Evolutionary conservation across 768 basidiomycete genomes (phyloP), one percentile per base, ranked within the genome.

Genomic region (Serendipita sp.): DNA sequence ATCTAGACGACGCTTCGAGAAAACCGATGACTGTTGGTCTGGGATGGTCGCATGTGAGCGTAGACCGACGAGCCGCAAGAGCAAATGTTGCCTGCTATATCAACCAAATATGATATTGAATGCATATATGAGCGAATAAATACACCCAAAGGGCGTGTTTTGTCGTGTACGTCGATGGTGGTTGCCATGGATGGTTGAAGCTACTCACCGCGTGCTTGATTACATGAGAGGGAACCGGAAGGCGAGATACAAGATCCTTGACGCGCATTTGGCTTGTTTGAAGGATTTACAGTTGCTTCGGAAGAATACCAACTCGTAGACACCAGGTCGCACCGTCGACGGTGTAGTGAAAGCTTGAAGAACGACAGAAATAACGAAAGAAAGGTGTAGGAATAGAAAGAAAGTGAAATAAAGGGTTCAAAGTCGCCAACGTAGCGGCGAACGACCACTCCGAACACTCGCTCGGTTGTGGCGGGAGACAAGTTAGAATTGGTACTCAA

Each of bases 241-340:
- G 18, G 16, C n/a, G 48, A 18, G 48, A 18, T 18, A n/a, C n/a
- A 32, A 51, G 18, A 32, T 51, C 48, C 48, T 51, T 51, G n/a
- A 32, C 48, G 30, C 48, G 48, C 48, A 51, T 51, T 51, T 51
- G n/a, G 48, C n/a, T 32, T 51, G 48, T 51, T 8, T 1, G n/a
- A 16, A 18, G 5, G 48, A 51, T 18, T 51, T 51, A 18, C n/a
- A 51, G 18, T 51, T 51, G 38, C 13, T 41, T 5, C 13, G 5
- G 38, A 41, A 41, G 5, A 41, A 41, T 41, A 13, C 13, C 38
- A 13, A 41, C 5, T 5, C 7, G 38, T 41, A 41, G 48, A 51
- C 48, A 51, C 48, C 48, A 51, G 48, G 48, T 51, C 48, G 48
- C 48, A 51, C 48, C 5, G 48, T 51, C 48, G 48, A 51, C 48